Evolutionary conservation across 169 alveolate genomes (phyloP), one percentile per base, ranked within the genome.

Genomic region (Besnoitia besnoiti): DNA sequence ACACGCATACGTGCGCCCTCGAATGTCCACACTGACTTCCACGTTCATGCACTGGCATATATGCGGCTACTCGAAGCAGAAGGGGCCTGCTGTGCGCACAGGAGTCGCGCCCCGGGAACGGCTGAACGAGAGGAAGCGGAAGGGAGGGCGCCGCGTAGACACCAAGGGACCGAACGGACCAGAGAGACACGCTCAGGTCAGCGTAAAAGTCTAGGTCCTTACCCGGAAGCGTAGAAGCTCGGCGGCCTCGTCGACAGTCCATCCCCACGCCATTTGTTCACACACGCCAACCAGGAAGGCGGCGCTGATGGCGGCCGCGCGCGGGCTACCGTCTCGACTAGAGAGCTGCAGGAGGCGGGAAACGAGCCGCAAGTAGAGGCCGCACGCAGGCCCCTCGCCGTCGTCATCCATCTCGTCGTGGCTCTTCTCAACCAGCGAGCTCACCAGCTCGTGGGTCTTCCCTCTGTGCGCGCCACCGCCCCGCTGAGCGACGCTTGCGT

Each of bases 251-350:
- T 77, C 87, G 30, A 21, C 16, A 37, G 55, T 40, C 44, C n/a
- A 77, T 19, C 87, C 87, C 87, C 87, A 77, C 37, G 59, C 49
- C n/a, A 77, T 77, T 4, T 77, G 55, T 55, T 39, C 59, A 16
- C 27, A 37, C 33, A 77, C 87, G 40, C 87, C 87, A n/a, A 42
- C 40, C 39, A 77, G 33, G 33, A 77, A 77, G 7, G 50, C 59
- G 35, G 87, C 55, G 35, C 87, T 77, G 14, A 24, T 35, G 24
- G 82, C 82, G 8, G 82, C 16, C 44, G 39, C 82, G 16, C n/a
- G 82, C 12, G 82, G n/a, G n/a, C n/a, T 8, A 14, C 44, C 87
- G 55, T 77, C 47, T 42, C 3, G 12, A 37, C 24, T 77, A 0
- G 87, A 5, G 21, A 77, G 50, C 35, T 42, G 55, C n/a, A 77